Conservation (phyloP, 257 asterid species). For the Avicennia marina region DNA sequence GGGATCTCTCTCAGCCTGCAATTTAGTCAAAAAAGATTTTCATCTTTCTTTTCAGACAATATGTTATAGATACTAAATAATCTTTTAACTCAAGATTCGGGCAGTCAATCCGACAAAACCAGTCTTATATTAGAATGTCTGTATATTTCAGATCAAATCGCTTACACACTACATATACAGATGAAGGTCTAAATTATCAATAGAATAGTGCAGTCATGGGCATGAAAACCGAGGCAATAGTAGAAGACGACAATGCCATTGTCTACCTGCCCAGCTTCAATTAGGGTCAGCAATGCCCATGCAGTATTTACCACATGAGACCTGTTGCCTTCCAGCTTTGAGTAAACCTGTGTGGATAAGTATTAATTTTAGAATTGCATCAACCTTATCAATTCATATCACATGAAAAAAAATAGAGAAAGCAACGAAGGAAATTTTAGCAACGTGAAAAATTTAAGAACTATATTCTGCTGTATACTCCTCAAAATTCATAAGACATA, state of each 20-base stretch:
- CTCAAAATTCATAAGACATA: too few relatives aligned
- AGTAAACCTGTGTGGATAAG: slow-evolving; percentile 52
- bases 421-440: neutral
- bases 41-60: too few relatives aligned
- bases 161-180: too few relatives aligned
- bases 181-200: neutral
- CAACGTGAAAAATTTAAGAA: too few relatives aligned
- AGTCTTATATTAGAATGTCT: too few relatives aligned
- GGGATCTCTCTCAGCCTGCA: slow-evolving; percentile 86
- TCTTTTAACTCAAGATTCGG: neutral
- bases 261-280: slow-evolving; percentile 87
- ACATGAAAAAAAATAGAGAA: neutral
- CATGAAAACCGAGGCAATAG: neutral
- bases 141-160: too few relatives aligned
- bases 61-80: too few relatives aligned
- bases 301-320: slow-evolving; percentile 86
- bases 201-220: neutral
- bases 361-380: neutral
- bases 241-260: neutral
- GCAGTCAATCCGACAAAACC: too few relatives aligned
- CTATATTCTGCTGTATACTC: too few relatives aligned
- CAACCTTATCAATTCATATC: too few relatives aligned
- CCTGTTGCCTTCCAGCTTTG: slow-evolving; percentile 80
- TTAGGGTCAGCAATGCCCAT: slow-evolving; percentile 88
- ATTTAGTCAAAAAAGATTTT: slow-evolving; percentile 12